Conservation (phyloP, 2,329 filamentous ascomycete species). For the Exutisphaerella laricina region DNA sequence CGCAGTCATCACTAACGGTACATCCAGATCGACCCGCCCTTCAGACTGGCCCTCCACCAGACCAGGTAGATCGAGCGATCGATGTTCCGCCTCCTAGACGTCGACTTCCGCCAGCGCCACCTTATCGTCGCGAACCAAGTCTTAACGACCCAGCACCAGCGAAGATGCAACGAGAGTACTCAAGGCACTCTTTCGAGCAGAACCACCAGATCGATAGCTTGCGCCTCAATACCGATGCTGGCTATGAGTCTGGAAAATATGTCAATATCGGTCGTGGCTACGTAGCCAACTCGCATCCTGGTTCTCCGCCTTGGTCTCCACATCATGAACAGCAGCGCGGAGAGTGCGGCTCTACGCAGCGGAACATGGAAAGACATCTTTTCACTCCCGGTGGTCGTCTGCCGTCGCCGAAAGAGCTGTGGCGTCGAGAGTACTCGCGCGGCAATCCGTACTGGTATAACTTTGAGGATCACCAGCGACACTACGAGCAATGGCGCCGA, state of each 20-base stretch:
- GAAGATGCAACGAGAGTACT: neutral
- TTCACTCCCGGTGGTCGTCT: neutral
- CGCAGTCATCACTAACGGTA: neutral
- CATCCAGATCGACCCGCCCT: neutral
- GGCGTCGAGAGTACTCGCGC: neutral
- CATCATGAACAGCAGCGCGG: no score
- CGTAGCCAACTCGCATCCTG: no score
- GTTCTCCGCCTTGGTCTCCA: no score
- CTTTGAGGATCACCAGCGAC: neutral
- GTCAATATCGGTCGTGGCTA: no score
- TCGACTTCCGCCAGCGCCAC: neutral
- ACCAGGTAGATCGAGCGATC: neutral
- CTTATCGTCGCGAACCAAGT: neutral
- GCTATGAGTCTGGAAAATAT: neutral
- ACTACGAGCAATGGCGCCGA: neutral
- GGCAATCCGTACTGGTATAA: neutral
- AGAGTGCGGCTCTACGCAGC: neutral
- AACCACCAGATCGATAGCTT: neutral
- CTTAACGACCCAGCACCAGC: neutral
- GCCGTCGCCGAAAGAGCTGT: neutral
- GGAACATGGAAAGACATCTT: neutral
- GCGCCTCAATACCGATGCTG: neutral
- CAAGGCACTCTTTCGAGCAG: conserved; percentile 1
- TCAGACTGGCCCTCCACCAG: no score
- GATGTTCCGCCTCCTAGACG: neutral